These are phyloP conservation scores for Trichophyton schoenleinii DNA, from an alignment of 2,329 filamentous ascomycete genomes.

Conservation along the genomic window DNA sequence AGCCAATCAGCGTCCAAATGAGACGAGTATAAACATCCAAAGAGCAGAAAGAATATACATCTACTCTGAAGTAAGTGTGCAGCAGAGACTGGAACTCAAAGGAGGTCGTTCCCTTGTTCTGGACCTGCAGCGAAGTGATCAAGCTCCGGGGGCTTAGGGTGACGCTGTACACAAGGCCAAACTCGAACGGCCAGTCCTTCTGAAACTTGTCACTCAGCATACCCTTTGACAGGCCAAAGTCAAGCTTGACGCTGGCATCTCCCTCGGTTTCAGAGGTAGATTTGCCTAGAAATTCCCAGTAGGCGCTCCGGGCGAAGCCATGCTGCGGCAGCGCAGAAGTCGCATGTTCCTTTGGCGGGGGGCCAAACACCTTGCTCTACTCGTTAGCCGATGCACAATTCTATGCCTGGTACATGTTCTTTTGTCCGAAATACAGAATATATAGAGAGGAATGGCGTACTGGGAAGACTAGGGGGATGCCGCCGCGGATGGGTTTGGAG, in stretches of 20 bases:
- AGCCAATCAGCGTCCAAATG: not conserved
- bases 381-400: not conserved
- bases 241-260: conserved; percentile 71
- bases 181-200: conserved; percentile 71
- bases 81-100: conserved; percentile 89
- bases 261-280: conserved; percentile 53
- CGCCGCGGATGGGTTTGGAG: conserved; percentile 76
- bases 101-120: conserved; percentile 67
- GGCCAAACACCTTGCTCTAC: conserved; percentile 61
- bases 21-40: not conserved
- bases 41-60: conserved; percentile 43
- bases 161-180: conserved; percentile 86
- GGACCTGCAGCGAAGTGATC: conserved; percentile 70
- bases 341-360: conserved; percentile 60
- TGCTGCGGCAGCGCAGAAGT: conserved; percentile 71
- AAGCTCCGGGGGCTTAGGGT: conserved; percentile 64
- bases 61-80: conserved; percentile 77
- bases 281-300: conserved; percentile 91
- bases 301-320: conserved; percentile 26
- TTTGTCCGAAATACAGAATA: not conserved
- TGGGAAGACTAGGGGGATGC: conserved; percentile 85
- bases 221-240: conserved; percentile 74
- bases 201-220: conserved; percentile 57
- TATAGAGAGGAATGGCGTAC: conserved; percentile 41
- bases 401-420: not conserved